phyloP scores from a whole-genome alignment of 345 rosid genomes.

The Ceriops zippeliana region DNA sequence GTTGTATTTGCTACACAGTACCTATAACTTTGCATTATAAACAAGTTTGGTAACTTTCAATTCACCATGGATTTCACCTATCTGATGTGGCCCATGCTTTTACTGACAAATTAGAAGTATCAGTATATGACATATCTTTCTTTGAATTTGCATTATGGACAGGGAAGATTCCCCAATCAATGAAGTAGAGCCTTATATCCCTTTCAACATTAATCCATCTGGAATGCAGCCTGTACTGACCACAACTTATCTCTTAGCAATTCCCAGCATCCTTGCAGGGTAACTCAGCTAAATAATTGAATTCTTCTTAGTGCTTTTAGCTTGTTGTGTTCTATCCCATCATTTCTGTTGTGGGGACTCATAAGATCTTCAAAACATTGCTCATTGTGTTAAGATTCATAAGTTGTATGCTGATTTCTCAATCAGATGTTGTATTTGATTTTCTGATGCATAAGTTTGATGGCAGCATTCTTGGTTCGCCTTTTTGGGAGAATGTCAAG shows the following conservation, averaged over 20 bases:
- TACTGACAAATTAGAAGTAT: slow-evolving; percentile 14
- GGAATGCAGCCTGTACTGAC: slow-evolving; percentile 99
- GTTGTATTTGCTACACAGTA: too few relatives aligned
- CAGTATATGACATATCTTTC: slow-evolving; percentile 6
- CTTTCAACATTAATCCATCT: slow-evolving; percentile 90
- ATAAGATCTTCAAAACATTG: slow-evolving; percentile 2
- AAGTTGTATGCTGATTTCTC: not conserved
- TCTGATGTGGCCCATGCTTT: not conserved
- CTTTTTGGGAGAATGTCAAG: slow-evolving; percentile 71
- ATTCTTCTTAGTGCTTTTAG: too few relatives aligned
- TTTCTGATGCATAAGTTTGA: slow-evolving; percentile 30
- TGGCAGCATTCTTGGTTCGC: slow-evolving; percentile 70
- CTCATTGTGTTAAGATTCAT: not conserved
- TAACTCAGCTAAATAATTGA: slow-evolving; percentile 18
- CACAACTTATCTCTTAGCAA: slow-evolving; percentile 76
- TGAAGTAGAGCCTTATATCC: slow-evolving; percentile 93
- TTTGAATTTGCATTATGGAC: slow-evolving; percentile 31
- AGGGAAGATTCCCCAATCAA: slow-evolving; percentile 86
- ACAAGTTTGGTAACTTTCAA: too few relatives aligned
- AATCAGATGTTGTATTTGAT: not conserved
- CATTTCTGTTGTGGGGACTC: not conserved
- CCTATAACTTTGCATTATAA: too few relatives aligned
- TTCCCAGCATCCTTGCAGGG: slow-evolving; percentile 95
- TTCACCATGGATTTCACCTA: too few relatives aligned
- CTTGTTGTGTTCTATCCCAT: not conserved